phyloP scores from a whole-genome alignment of 306 rosid species.

The Cucumis melo region DNA sequence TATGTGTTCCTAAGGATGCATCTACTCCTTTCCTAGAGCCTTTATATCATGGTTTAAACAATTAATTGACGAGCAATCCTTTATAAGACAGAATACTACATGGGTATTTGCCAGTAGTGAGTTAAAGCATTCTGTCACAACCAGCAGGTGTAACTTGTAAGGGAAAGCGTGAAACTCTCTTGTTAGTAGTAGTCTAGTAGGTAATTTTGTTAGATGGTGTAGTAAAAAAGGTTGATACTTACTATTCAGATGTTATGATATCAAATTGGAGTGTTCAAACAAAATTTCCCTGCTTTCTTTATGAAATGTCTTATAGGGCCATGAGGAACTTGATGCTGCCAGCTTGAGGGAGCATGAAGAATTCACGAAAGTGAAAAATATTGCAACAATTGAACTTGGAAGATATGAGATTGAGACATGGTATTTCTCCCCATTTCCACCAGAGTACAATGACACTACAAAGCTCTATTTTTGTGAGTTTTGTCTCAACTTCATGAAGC shows the following conservation, averaged over 20 bases:
- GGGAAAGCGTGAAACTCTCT: not conserved
- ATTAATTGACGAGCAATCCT: not conserved
- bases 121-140: not conserved
- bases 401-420: slow-evolving; percentile 99
- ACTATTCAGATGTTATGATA: not conserved
- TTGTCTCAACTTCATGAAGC: slow-evolving; percentile 99
- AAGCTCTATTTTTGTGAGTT: slow-evolving; percentile 92
- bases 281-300: not conserved
- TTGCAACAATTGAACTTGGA: slow-evolving; percentile 97
- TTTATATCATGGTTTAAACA: not conserved
- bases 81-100: not conserved
- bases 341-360: slow-evolving; percentile 98
- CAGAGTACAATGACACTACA: slow-evolving; percentile 87
- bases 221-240: not conserved
- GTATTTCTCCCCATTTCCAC: slow-evolving; percentile 98
- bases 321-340: slow-evolving; percentile 99
- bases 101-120: not conserved
- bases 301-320: slow-evolving; percentile 43
- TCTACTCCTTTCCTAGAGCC: not conserved
- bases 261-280: not conserved
- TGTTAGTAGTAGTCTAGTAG: not conserved
- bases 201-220: not conserved
- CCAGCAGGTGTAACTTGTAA: not conserved
- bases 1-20: slow-evolving; percentile 13
- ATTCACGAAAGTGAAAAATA: slow-evolving; percentile 95